Evolutionary conservation across 2,329 filamentous ascomycete species (phyloP).

Genomic region (Calonectria montana): DNA sequence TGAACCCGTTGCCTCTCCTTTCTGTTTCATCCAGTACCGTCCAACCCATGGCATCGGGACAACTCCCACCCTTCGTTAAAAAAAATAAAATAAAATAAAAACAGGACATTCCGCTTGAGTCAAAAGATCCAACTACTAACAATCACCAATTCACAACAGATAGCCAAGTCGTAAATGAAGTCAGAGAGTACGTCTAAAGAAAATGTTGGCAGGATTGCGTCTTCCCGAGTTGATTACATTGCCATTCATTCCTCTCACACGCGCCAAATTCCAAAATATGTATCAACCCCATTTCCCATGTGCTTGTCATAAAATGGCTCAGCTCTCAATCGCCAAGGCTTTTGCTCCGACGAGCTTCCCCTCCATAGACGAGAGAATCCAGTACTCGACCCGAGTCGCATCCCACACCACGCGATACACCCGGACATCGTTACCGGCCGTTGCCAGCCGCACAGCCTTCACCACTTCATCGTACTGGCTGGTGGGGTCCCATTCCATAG

Average conservation of each 20-base stretch:
- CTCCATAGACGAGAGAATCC: conserved; percentile 74
- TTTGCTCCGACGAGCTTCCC: conserved; percentile 80
- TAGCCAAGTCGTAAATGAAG: not conserved
- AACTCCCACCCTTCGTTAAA: not conserved
- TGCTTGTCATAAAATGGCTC: not conserved
- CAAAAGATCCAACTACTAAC: not conserved
- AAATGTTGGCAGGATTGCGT: not conserved
- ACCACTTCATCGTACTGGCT: conserved; percentile 77
- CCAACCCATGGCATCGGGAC: not conserved
- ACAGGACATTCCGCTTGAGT: too few relatives aligned
- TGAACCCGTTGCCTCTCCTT: too few relatives aligned
- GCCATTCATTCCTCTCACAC: not conserved
- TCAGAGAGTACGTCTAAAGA: not conserved
- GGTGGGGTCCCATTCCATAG: conserved; percentile 77
- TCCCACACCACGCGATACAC: conserved; percentile 78
- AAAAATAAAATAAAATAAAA: not conserved
- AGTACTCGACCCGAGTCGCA: conserved; percentile 79
- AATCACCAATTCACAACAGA: not conserved
- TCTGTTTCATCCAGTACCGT: too few relatives aligned
- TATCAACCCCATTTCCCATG: not conserved
- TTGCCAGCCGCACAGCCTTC: conserved; percentile 74
- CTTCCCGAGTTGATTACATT: not conserved
- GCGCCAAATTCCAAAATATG: not conserved
- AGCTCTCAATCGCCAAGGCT: conserved; percentile 78
- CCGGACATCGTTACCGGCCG: conserved; percentile 74